Conservation (phyloP, 2,329 filamentous ascomycete species). For the Colletotrichum gigasporum region DNA sequence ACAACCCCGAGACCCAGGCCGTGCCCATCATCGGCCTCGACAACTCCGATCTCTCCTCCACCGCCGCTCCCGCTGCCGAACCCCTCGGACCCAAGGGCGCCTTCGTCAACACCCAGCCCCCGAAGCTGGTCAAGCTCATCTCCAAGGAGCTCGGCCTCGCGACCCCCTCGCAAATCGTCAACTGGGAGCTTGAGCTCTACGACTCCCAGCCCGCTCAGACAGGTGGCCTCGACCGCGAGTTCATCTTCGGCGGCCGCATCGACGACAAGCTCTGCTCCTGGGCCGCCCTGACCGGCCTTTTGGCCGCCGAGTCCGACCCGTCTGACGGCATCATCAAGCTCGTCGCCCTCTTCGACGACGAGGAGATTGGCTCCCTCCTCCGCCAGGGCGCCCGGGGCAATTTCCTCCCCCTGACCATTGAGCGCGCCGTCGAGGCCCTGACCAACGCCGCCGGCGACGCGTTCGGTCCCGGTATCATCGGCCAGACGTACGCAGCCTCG, state of each 20-base stretch:
- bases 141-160: slow-evolving; percentile 78
- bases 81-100: slow-evolving; percentile 70
- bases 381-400: slow-evolving; percentile 91
- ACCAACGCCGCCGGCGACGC: slow-evolving; percentile 57
- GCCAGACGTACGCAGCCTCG: slow-evolving; percentile 87
- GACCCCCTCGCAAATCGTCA: slow-evolving; percentile 80
- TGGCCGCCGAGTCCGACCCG: slow-evolving; percentile 69
- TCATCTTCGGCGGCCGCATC: slow-evolving; percentile 94
- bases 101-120: slow-evolving; percentile 86
- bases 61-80: slow-evolving; percentile 41
- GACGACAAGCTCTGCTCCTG: slow-evolving; percentile 98
- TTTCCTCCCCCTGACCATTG: slow-evolving; percentile 83
- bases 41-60: slow-evolving; percentile 64
- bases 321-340: slow-evolving; percentile 81
- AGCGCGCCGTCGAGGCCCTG: slow-evolving; percentile 79
- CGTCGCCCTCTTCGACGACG: slow-evolving; percentile 94
- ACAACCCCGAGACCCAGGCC: slow-evolving; percentile 91
- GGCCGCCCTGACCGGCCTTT: slow-evolving; percentile 85
- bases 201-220: slow-evolving; percentile 87
- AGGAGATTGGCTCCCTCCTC: slow-evolving; percentile 92
- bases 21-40: slow-evolving; percentile 94
- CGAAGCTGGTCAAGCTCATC: slow-evolving; percentile 85
- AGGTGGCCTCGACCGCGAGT: slow-evolving; percentile 87
- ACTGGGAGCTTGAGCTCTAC: slow-evolving; percentile 97
- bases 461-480: slow-evolving; percentile 71